Percentiles rank a stretch among this genome's conserved stretches.
These are phyloP conservation scores for Wallemia mellicola DNA, from an alignment of 1,284 basidiomycete genomes.

Conservation along the genomic window DNA sequence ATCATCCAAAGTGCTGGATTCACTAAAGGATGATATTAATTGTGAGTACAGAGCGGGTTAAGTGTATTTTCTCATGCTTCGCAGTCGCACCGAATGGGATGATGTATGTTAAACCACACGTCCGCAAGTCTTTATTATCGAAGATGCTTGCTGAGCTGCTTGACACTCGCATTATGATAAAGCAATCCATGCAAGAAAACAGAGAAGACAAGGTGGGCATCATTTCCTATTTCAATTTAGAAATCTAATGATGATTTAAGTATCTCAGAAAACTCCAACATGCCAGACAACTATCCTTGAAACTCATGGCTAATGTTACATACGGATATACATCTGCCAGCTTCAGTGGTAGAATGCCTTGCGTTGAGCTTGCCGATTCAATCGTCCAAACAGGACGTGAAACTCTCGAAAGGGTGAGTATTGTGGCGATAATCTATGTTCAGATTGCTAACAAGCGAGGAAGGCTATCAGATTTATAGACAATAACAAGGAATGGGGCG, in stretches of 20 bases:
- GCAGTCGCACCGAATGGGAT: slow-evolving; percentile 80
- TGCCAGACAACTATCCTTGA: slow-evolving; percentile 61
- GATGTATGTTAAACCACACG: slow-evolving; percentile 59
- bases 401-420: slow-evolving; percentile 54
- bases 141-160: slow-evolving; percentile 81
- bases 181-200: slow-evolving; percentile 63
- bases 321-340: slow-evolving; percentile 86
- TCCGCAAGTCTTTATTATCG: slow-evolving; percentile 54
- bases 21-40: slow-evolving; percentile 40
- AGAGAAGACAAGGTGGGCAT: slow-evolving; percentile 12
- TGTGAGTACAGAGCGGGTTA: slow-evolving; percentile 21
- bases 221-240: not conserved
- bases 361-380: slow-evolving; percentile 87
- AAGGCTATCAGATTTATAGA: slow-evolving; percentile 65
- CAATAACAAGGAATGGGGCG: slow-evolving; percentile 49
- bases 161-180: slow-evolving; percentile 93
- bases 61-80: not conserved
- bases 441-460: not conserved
- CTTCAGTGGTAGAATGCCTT: slow-evolving; percentile 89
- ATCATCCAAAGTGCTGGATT: slow-evolving; percentile 33
- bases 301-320: slow-evolving; percentile 45
- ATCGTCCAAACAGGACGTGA: slow-evolving; percentile 90
- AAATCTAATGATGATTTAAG: slow-evolving; percentile 17
- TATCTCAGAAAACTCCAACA: slow-evolving; percentile 41
- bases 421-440: not conserved